Evolutionary conservation across 2,329 filamentous ascomycete species (phyloP).

Genomic region (Blumeriella jaapii): DNA sequence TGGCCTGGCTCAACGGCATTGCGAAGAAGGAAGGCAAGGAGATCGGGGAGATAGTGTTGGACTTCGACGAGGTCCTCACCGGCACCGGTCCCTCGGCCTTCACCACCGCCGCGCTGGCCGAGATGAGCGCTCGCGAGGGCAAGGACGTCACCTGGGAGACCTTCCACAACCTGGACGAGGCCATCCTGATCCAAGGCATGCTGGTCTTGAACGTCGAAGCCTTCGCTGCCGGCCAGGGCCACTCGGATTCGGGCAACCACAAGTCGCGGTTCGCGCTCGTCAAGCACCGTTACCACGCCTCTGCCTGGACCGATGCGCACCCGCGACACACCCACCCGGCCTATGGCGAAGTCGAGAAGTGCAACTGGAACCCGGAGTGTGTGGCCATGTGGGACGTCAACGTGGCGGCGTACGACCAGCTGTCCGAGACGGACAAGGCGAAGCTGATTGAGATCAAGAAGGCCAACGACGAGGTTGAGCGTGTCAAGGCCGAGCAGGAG

Average conservation of each 20-base stretch:
- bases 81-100: constrained; percentile 65
- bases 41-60: constrained; percentile 49
- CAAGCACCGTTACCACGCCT: constrained; percentile 66
- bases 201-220: constrained; percentile 60
- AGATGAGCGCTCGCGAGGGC: constrained; percentile 44
- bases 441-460: constrained; percentile 26
- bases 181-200: constrained; percentile 50
- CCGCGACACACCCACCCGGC: constrained; percentile 56
- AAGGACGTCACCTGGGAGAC: constrained; percentile 45
- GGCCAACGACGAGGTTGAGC: constrained; percentile 2
- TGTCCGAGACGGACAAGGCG: constrained; percentile 48
- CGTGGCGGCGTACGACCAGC: constrained; percentile 45
- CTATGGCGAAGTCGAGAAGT: constrained; percentile 58
- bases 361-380: constrained; percentile 57
- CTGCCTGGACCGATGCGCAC: constrained; percentile 56
- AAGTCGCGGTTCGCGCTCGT: constrained; percentile 54
- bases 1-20: constrained; percentile 51
- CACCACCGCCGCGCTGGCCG: constrained; percentile 49
- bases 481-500: constrained; percentile 4
- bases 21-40: constrained; percentile 45
- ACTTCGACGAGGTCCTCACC: constrained; percentile 62
- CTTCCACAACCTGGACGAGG: constrained; percentile 56
- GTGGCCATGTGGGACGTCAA: constrained; percentile 55
- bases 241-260: constrained; percentile 62
- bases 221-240: constrained; percentile 61